These are phyloP conservation scores for Exophiala dermatitidis DNA, from an alignment of 2,329 filamentous ascomycete species.

Conservation along the genomic window DNA sequence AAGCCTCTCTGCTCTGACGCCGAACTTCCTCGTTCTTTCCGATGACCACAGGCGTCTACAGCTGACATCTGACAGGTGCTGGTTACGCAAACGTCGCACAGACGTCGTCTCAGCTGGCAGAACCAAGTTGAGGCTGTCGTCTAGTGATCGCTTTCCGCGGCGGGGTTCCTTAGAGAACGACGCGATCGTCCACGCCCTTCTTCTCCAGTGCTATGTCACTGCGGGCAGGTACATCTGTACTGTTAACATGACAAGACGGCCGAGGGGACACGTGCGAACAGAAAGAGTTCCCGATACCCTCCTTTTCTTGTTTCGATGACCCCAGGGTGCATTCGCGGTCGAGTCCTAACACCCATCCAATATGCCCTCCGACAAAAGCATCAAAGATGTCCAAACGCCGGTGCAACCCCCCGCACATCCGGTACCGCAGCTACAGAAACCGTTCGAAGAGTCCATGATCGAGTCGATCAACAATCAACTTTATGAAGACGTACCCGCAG, in stretches of 20 bases:
- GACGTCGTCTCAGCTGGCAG: constrained; percentile 1
- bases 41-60: background rate
- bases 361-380: constrained; percentile 18
- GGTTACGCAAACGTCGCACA: background rate
- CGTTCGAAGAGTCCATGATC: constrained; percentile 41
- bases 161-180: background rate
- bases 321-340: background rate
- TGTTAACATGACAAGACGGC: constrained; percentile 4
- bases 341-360: background rate
- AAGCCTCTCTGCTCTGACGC: background rate
- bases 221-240: background rate
- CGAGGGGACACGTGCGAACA: background rate
- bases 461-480: constrained; percentile 31
- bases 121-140: background rate
- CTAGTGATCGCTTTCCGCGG: background rate
- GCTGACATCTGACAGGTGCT: background rate
- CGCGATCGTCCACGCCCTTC: background rate
- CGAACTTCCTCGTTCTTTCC: background rate
- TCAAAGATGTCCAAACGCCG: constrained; percentile 7
- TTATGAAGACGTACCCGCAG: constrained; percentile 32
- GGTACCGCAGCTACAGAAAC: constrained; percentile 38
- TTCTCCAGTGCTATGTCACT: background rate
- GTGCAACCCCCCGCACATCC: constrained; percentile 34
- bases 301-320: constrained; percentile 2
- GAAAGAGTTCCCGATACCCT: background rate